Percentiles rank a stretch among this genome's conserved stretches.
phyloP scores from a whole-genome alignment of 75 land plant species.

The Ceratopteris richardii region DNA sequence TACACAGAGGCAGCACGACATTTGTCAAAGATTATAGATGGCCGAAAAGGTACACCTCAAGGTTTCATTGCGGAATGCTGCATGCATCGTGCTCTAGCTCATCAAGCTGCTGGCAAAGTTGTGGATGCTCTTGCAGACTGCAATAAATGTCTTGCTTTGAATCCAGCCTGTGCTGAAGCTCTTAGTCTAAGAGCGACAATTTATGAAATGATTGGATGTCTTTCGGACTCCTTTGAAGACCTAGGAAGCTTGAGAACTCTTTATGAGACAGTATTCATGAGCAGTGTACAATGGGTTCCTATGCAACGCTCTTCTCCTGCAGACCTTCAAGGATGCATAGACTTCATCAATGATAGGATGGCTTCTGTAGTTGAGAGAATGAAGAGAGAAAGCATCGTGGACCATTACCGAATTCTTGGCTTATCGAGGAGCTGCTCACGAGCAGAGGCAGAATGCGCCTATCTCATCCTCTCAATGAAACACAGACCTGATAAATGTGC shows the following conservation, averaged over 20 bases:
- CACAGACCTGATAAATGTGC: conserved; percentile 68
- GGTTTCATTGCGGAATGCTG: conserved; percentile 62
- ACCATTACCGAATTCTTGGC: conserved; percentile 53
- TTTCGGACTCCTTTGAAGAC: conserved; percentile 51
- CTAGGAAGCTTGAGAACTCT: conserved; percentile 55
- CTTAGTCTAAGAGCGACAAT: conserved; percentile 45
- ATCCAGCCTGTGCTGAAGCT: conserved; percentile 52
- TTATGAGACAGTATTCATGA: conserved; percentile 41
- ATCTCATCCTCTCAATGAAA: conserved; percentile 42
- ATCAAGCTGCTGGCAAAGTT: conserved; percentile 38
- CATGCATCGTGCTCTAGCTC: conserved; percentile 46
- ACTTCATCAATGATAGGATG: conserved; percentile 29
- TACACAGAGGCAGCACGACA: conserved; percentile 57
- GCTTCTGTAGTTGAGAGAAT: conserved; percentile 33
- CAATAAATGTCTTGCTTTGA: conserved; percentile 50
- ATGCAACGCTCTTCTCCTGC: conserved; percentile 26
- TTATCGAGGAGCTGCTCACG: conserved; percentile 47
- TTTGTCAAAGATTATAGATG: conserved; percentile 63
- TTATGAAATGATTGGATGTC: conserved; percentile 42
- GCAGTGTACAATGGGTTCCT: conserved; percentile 52
- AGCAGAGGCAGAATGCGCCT: conserved; percentile 55
- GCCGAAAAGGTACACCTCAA: conserved; percentile 51
- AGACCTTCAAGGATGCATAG: conserved; percentile 41
- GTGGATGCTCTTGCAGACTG: conserved; percentile 68
- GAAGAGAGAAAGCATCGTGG: conserved; percentile 27